Base-by-base conservation (phyloP, 495 filamentous ascomycete species). In the Amphirosellinia nigrospora region DNA sequence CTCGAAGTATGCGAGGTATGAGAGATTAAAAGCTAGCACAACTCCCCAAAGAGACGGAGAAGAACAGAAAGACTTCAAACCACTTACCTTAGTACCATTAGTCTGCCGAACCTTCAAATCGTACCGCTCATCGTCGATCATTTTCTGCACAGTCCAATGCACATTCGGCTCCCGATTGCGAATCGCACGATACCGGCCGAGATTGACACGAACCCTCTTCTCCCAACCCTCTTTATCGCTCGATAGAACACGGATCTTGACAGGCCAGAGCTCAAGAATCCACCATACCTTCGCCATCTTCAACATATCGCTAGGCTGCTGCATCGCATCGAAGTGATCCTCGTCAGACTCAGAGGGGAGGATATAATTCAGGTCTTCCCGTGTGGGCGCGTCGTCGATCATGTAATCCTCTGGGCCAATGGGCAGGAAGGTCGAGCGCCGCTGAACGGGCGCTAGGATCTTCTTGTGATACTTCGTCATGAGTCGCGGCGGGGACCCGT, bases 191-290 rank as follows among this genome's bases (percentile, higher is more conserved):
- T 76, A 73, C 23, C 74, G 41, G 0, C 79, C 79, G 65, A 79
- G 34, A 70, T 82, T 81, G 48, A 75, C 63, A 10, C 75, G 26
- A 1, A 79, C 59, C 34, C 48, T 71, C 73, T 79, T 80, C 66
- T 77, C 72, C 78, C 75, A 81, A 13, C 68, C 63, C 16, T 72
- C 71, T 21, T 62, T 43, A 46, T 73, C 60, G 9, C 70, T 64
- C 34, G 66, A 68, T 28, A 72, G 46, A 9, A 81, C 55, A 2
- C 66, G 68, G 21, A 79, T 69, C 63, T 81, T 79, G 23, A 82
- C 71, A 19, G 79, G 81, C 79, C 76, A 81, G 26, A 81, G 68
- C 64, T 82, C 80, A 1, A 82, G 72, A 10, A 81, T 71, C 81
- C 81, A 81, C 81, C 81, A 82, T 2, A 60, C 67, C 60, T 74